Evolutionary conservation across 2,329 filamentous ascomycete species (phyloP).

Genomic region (Penicillium sp.): DNA sequence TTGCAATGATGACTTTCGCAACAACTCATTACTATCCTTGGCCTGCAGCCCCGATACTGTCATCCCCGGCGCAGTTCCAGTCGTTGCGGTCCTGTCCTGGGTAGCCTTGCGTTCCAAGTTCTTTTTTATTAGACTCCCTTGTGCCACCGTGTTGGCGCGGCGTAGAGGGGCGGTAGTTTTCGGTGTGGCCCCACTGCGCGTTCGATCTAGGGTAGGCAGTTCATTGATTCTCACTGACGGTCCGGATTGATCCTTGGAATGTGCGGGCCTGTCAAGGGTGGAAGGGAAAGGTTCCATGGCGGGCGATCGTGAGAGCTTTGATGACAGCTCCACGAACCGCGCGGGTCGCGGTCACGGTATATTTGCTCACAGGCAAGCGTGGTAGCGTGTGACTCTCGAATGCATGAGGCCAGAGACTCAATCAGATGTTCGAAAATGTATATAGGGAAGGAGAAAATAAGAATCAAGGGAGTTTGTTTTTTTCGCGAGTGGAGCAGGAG

Average conservation of each 20-base stretch:
- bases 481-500: conserved; percentile 18
- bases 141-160: conserved; percentile 41
- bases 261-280: conserved; percentile 10
- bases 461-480: conserved; percentile 11
- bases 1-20: conserved; percentile 41
- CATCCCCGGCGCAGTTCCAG: conserved; percentile 24
- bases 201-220: conserved; percentile 13
- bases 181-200: conserved; percentile 18
- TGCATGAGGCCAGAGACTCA: not conserved
- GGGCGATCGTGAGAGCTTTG: conserved; percentile 14
- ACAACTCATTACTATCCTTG: conserved; percentile 55
- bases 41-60: conserved; percentile 23
- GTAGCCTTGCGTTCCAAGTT: conserved; percentile 33
- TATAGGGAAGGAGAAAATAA: conserved; percentile 2
- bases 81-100: conserved; percentile 34
- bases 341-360: conserved; percentile 11
- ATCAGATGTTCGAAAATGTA: not conserved
- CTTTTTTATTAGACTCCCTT: conserved; percentile 32
- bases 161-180: conserved; percentile 29
- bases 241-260: conserved; percentile 17
- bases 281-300: conserved; percentile 23
- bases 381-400: not conserved
- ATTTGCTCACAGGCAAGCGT: conserved; percentile 7
- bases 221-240: conserved; percentile 22
- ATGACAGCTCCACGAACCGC: conserved; percentile 14